Evolutionary conservation across 2,329 filamentous ascomycete genomes (phyloP).

Genomic region (Tolypocladium guangdongense): DNA sequence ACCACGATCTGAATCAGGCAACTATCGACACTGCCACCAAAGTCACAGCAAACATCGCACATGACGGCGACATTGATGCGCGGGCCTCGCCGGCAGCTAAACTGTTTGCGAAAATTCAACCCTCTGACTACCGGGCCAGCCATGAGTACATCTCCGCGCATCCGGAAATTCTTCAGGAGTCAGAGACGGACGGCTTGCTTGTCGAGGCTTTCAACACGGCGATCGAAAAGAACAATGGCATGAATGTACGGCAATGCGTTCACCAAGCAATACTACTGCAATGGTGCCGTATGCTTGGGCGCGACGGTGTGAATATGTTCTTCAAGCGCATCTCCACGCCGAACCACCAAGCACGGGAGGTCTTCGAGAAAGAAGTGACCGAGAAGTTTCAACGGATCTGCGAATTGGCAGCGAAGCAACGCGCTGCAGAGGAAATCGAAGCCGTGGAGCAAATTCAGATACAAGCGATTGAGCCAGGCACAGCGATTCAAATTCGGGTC

Average conservation of each 20-base stretch:
- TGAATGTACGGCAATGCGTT: background rate
- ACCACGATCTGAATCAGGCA: background rate
- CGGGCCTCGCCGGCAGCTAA: background rate
- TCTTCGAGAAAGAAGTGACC: background rate
- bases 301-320: background rate
- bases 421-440: background rate
- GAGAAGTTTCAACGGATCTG: background rate
- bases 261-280: background rate
- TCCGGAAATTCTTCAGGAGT: background rate
- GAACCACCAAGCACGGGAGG: background rate
- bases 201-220: background rate
- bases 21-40: background rate
- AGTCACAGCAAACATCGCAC: background rate
- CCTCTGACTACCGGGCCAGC: background rate
- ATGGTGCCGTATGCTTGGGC: background rate
- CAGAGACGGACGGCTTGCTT: background rate
- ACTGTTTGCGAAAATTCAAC: background rate
- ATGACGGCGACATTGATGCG: background rate
- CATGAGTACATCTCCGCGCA: background rate
- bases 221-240: background rate
- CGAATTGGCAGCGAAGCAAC: background rate
- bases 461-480: background rate
- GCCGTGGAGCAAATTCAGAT: background rate
- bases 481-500: background rate
- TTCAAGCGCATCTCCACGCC: background rate